phyloP scores from a whole-genome alignment of 1,284 basidiomycete genomes.

The Heterobasidion irregulare region DNA sequence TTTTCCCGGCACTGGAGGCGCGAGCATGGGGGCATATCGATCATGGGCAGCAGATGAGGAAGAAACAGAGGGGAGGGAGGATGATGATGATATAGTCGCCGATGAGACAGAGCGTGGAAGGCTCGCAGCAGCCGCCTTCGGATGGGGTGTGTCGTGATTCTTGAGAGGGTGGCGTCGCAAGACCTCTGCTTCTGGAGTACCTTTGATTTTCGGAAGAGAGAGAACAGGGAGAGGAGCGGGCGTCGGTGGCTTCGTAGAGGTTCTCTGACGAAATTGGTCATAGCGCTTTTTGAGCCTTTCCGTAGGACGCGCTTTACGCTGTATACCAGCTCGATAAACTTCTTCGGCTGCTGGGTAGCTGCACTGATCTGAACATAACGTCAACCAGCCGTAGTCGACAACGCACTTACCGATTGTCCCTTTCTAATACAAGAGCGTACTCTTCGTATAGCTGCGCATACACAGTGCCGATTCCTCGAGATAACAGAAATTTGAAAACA shows the following conservation, averaged over 20 bases:
- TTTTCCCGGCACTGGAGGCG: conserved; percentile 55
- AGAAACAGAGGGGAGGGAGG: conserved; percentile 7
- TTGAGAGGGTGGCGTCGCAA: conserved; percentile 51
- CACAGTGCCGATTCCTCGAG: conserved; percentile 71
- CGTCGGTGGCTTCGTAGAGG: conserved; percentile 20
- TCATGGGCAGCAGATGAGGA: conserved; percentile 18
- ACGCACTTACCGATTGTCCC: conserved; percentile 56
- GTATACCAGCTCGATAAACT: conserved; percentile 80
- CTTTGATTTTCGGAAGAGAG: conserved; percentile 14
- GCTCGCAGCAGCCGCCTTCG: background rate
- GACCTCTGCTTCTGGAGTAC: conserved; percentile 26
- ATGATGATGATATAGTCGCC: conserved; percentile 26
- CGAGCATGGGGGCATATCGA: conserved; percentile 61
- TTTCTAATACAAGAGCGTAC: conserved; percentile 72
- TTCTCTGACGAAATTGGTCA: conserved; percentile 62
- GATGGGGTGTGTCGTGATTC: conserved; percentile 26
- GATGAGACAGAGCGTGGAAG: conserved; percentile 16
- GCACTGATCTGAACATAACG: conserved; percentile 5
- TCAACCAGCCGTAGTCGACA: background rate
- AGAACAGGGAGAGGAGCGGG: conserved; percentile 16
- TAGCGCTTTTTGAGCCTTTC: conserved; percentile 83
- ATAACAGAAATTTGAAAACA: conserved; percentile 71
- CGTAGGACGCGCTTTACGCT: conserved; percentile 72
- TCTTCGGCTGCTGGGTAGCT: conserved; percentile 76
- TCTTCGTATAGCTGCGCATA: conserved; percentile 83